Conservation (phyloP, 106 monocot genomes). For the Iris macrosiphon region DNA sequence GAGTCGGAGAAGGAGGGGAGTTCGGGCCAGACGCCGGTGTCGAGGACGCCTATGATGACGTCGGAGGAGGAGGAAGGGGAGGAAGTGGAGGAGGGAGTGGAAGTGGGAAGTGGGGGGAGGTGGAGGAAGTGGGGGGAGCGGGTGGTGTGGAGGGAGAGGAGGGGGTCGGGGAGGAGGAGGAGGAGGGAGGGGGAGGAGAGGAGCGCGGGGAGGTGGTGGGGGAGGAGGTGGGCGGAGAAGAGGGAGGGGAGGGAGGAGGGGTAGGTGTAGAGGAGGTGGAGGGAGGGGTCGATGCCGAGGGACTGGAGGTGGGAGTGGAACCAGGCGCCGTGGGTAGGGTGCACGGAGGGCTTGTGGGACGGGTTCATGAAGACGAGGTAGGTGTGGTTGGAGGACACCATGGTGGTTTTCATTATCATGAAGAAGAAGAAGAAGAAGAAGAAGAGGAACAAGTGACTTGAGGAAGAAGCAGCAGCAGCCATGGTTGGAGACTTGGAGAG, state of each 20-base stretch:
- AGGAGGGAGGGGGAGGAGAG: conserved; percentile 25
- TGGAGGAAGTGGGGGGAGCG: conserved; percentile 35
- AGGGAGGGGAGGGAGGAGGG: conserved; percentile 24
- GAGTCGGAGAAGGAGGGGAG: conserved; percentile 33
- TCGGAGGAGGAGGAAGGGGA: conserved; percentile 6
- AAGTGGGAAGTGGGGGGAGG: conserved; percentile 1
- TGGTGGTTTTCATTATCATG: no score
- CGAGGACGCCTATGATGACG: conserved; percentile 48
- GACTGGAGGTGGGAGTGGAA: conserved; percentile 42
- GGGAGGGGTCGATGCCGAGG: conserved; percentile 38
- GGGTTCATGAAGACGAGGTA: conserved; percentile 53
- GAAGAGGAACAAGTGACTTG: no score
- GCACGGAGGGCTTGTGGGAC: conserved; percentile 18
- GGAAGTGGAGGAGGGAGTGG: conserved; percentile 2
- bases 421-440: conserved; percentile 6
- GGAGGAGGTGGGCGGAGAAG: conserved; percentile 18
- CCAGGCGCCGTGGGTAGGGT: conserved; percentile 33
- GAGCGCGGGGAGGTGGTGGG: conserved; percentile 25
- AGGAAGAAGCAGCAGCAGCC: no score
- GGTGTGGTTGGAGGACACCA: conserved; percentile 1
- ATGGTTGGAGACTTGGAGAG: background rate
- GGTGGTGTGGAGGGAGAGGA: conserved; percentile 33
- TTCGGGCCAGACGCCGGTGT: conserved; percentile 66
- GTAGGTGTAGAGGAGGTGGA: conserved; percentile 44
- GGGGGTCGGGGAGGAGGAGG: conserved; percentile 21